Evolutionary conservation across 1,284 basidiomycete genomes (phyloP), one percentile per base, ranked within the genome.

Genomic region (Pseudozyma flocculosa): DNA sequence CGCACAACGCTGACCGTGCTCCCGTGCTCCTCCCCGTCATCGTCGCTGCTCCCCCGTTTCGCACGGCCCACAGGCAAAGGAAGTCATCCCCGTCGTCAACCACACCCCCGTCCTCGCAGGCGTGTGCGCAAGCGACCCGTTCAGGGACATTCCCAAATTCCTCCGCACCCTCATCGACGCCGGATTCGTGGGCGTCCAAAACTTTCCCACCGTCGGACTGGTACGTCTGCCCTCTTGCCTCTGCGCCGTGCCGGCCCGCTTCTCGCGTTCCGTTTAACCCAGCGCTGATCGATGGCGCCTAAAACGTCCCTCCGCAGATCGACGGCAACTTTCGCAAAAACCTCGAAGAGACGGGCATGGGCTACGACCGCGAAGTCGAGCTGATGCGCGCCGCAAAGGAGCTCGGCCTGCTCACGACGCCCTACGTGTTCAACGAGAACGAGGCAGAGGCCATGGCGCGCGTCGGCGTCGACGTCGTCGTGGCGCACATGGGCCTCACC

Each of bases 341-440:
- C 34, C 54, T 64, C 39, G 61, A 64, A 43, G 61, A 64, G 50
- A 64, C 61, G 4, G 61, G 61, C 13, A 64, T 64, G 61, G 57
- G 61, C 3, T 64, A 57, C 36, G 48, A 64, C 9, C 54, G 45
- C 7, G 61, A 64, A 24, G 61, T 64, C 5, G 48, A 60, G 43
- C 50, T 64, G 10, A 64, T 64, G 54, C 36, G 47, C 19, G 22
- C 51, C 11, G 61, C 61, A 9, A 61, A 60, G 48, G n/a, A 50
- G 22, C 36, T 60, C 3, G 61, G 61, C 4, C 40, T 64, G 0
- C 40, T 64, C 18, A 64, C 61, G 8, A 64, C 61, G 13, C 61
- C 61, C 14, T 64, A 64, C 32, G 56, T 56, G 1, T 64, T 64
- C 38, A 64, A 64, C 32, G 21, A 40, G 11, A 36, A 60, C 8